phyloP scores from a whole-genome alignment of 2,329 filamentous ascomycete species.

The Bertia moriformis region DNA sequence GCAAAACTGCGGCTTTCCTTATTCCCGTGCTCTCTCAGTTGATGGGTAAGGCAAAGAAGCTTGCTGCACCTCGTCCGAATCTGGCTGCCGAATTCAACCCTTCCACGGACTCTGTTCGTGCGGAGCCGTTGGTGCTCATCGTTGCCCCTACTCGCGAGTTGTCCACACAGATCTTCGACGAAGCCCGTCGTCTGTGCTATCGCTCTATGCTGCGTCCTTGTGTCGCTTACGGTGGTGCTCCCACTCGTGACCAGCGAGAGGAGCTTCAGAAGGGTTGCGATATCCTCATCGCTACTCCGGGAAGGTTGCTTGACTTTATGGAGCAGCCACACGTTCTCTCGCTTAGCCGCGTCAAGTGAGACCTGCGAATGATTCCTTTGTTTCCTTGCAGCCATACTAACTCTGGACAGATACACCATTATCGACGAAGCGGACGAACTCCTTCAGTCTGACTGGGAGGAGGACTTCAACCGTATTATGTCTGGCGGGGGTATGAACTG shows the following conservation, averaged over 20 bases:
- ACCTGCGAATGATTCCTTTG: background rate
- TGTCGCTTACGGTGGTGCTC: constrained; percentile 75
- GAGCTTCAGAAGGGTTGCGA: constrained; percentile 78
- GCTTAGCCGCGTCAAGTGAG: constrained; percentile 52
- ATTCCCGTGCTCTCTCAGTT: constrained; percentile 78
- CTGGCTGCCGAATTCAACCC: constrained; percentile 33
- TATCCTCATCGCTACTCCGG: constrained; percentile 74
- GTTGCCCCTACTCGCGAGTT: constrained; percentile 80
- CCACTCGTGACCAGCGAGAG: constrained; percentile 50
- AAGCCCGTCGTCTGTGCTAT: constrained; percentile 84
- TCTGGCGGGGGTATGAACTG: constrained; percentile 58
- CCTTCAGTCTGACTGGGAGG: constrained; percentile 64
- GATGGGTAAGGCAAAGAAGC: constrained; percentile 89
- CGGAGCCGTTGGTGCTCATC: constrained; percentile 77
- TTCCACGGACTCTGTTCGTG: constrained; percentile 37
- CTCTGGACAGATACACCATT: constrained; percentile 39
- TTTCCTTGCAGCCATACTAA: background rate
- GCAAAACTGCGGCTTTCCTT: constrained; percentile 87
- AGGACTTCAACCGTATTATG: constrained; percentile 63
- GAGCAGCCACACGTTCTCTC: constrained; percentile 53
- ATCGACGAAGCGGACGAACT: constrained; percentile 95
- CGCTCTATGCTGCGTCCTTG: constrained; percentile 86
- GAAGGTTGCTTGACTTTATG: constrained; percentile 76
- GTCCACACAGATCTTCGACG: constrained; percentile 87
- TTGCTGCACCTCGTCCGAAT: constrained; percentile 65